Evolutionary conservation across 1,284 basidiomycete species (phyloP).

Genomic region (Singerocomus inundabilis): DNA sequence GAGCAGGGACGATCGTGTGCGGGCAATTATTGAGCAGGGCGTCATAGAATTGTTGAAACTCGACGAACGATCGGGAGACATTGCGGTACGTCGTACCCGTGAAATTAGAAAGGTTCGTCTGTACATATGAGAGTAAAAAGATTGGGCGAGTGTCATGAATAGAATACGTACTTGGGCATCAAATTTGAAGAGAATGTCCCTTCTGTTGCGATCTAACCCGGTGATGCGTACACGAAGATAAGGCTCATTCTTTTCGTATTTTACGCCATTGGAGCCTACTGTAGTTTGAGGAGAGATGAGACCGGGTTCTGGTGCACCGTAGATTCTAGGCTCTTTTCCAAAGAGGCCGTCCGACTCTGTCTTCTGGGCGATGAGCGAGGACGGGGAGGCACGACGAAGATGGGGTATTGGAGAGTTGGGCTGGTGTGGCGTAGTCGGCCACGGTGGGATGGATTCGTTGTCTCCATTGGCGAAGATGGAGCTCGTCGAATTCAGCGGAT

Average conservation of each 20-base stretch:
- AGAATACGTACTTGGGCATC: conserved; percentile 77
- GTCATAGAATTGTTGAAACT: conserved; percentile 91
- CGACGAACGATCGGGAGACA: conserved; percentile 86
- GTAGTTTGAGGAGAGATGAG: conserved; percentile 71
- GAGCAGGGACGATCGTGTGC: conserved; percentile 88
- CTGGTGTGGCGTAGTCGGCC: conserved; percentile 60
- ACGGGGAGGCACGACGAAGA: conserved; percentile 43
- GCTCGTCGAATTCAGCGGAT: conserved; percentile 52
- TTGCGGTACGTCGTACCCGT: conserved; percentile 87
- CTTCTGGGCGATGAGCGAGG: conserved; percentile 43
- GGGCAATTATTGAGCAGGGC: conserved; percentile 80
- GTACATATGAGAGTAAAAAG: conserved; percentile 1
- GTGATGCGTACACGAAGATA: conserved; percentile 87
- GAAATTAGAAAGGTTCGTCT: conserved; percentile 94
- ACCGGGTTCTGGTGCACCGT: conserved; percentile 77
- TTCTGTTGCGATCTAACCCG: conserved; percentile 86
- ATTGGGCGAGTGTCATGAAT: neutral
- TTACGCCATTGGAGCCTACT: conserved; percentile 61
- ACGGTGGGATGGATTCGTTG: conserved; percentile 44
- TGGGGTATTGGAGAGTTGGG: conserved; percentile 51
- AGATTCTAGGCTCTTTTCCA: conserved; percentile 77
- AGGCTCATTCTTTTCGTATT: conserved; percentile 72
- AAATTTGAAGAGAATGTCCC: conserved; percentile 88
- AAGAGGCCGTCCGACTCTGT: conserved; percentile 55
- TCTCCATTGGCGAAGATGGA: conserved; percentile 43